phyloP scores from a whole-genome alignment of 2,329 filamentous ascomycete species.

The Apiospora rasikravindrae region DNA sequence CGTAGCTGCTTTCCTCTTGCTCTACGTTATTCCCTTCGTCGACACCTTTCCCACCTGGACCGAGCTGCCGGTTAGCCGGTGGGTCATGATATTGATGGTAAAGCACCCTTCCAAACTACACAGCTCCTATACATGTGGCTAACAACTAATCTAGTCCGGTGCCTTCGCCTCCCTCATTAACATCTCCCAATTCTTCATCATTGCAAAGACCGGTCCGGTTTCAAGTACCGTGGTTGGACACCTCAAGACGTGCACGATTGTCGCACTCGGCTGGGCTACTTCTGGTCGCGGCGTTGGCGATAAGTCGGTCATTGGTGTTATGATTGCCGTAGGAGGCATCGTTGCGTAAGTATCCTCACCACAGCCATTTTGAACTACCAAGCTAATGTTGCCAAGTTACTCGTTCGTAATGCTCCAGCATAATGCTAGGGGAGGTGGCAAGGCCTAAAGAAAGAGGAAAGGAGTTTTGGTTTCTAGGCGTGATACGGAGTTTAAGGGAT shows the following conservation, averaged over 20 bases:
- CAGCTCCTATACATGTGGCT: conserved; percentile 22
- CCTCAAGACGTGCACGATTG: conserved; percentile 69
- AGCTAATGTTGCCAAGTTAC: conserved; percentile 21
- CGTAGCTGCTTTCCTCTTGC: conserved; percentile 64
- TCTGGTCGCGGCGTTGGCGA: conserved; percentile 62
- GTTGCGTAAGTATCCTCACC: conserved; percentile 52
- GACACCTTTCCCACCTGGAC: conserved; percentile 66
- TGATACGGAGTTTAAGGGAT: not conserved
- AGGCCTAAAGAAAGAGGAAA: not conserved
- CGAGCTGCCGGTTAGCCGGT: conserved; percentile 55
- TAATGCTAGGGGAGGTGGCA: conserved; percentile 16
- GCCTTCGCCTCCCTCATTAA: conserved; percentile 69
- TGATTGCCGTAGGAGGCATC: conserved; percentile 62
- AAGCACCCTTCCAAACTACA: conserved; percentile 34
- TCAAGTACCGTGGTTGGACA: conserved; percentile 71
- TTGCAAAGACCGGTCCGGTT: conserved; percentile 65
- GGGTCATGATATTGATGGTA: conserved; percentile 65
- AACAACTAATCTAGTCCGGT: conserved; percentile 55
- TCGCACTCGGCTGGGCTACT: conserved; percentile 65
- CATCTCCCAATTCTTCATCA: conserved; percentile 67
- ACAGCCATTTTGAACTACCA: not conserved
- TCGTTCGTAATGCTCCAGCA: conserved; percentile 25
- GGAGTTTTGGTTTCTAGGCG: not conserved
- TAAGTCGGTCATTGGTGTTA: conserved; percentile 59
- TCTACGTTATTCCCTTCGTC: conserved; percentile 69